A percentile compares a stretch with the other conserved stretches of the same genome.
These are phyloP conservation scores for Neurospora cerealis DNA, from an alignment of 495 filamentous ascomycete genomes.

Conservation along the genomic window DNA sequence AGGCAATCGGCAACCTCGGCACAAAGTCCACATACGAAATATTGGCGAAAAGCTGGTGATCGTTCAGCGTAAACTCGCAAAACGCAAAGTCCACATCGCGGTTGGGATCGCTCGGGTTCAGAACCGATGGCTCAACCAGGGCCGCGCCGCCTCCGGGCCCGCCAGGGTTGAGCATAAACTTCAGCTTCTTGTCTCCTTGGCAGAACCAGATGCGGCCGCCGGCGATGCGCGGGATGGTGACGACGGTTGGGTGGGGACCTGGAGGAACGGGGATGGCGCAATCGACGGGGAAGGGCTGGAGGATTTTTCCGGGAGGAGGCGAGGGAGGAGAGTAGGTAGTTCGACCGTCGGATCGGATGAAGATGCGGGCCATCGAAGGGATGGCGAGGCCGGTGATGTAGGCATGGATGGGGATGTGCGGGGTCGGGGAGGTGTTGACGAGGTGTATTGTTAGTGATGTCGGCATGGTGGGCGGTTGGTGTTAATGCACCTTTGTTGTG, in stretches of 20 bases:
- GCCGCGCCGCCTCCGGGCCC: conserved; percentile 36
- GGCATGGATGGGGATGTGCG: conserved; percentile 16
- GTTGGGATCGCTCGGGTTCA: conserved; percentile 62
- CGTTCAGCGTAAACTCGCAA: conserved; percentile 67
- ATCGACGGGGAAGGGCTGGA: conserved; percentile 44
- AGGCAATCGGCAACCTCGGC: conserved; percentile 50
- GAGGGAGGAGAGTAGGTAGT: conserved; percentile 29
- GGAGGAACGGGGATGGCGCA: conserved; percentile 56
- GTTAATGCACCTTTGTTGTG: neutral
- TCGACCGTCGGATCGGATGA: conserved; percentile 24
- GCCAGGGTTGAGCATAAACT: conserved; percentile 63
- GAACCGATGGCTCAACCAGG: conserved; percentile 64
- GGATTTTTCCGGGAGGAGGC: conserved; percentile 20
- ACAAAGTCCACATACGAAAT: conserved; percentile 74
- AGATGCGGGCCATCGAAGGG: conserved; percentile 23
- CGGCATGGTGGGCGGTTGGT: conserved; percentile 22
- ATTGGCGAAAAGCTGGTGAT: conserved; percentile 63
- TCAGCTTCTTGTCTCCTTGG: conserved; percentile 41
- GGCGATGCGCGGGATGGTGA: conserved; percentile 59
- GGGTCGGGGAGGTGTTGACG: conserved; percentile 25
- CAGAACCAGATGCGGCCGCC: conserved; percentile 66
- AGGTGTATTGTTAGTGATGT: conserved; percentile 29
- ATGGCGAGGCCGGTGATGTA: conserved; percentile 38
- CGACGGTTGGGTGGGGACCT: conserved; percentile 39
- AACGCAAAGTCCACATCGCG: conserved; percentile 56